Conservation (phyloP, 495 filamentous ascomycete species). For the Schizothecium vesticola region DNA sequence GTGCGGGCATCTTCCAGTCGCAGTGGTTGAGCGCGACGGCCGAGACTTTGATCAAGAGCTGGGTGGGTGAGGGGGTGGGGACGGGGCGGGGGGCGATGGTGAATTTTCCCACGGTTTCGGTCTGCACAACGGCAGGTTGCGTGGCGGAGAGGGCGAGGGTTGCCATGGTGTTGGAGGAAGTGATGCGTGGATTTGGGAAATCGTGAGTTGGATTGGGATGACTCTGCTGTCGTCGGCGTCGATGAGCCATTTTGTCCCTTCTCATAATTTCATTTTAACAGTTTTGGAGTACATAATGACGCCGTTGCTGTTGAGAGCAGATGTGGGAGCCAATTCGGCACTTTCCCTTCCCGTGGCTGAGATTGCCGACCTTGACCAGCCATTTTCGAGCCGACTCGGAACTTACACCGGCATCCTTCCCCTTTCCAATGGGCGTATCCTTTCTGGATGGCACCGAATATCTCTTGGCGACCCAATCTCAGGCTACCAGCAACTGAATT, state of each 20-base stretch:
- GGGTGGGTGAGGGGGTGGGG: background rate
- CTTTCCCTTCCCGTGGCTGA: background rate
- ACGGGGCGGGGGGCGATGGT: background rate
- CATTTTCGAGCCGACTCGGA: background rate
- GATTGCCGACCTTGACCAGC: no score
- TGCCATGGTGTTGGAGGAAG: background rate
- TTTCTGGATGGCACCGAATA: background rate
- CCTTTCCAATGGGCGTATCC: background rate
- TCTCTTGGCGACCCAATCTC: background rate
- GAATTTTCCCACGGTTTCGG: background rate
- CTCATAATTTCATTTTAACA: background rate
- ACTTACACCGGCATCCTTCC: background rate
- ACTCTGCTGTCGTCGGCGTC: background rate
- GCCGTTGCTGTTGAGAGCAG: background rate
- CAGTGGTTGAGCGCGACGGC: background rate
- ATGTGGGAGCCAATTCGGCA: background rate
- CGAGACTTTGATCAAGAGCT: background rate
- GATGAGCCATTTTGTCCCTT: background rate
- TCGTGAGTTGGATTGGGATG: background rate
- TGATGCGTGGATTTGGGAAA: background rate
- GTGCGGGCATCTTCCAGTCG: background rate
- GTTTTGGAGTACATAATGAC: background rate
- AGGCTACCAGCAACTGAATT: background rate
- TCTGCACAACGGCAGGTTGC: background rate
- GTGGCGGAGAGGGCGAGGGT: background rate